Evolutionary conservation across 1,284 basidiomycete species (phyloP), one percentile per base, ranked within the genome.

Genomic region (Caloboletus inedulis): DNA sequence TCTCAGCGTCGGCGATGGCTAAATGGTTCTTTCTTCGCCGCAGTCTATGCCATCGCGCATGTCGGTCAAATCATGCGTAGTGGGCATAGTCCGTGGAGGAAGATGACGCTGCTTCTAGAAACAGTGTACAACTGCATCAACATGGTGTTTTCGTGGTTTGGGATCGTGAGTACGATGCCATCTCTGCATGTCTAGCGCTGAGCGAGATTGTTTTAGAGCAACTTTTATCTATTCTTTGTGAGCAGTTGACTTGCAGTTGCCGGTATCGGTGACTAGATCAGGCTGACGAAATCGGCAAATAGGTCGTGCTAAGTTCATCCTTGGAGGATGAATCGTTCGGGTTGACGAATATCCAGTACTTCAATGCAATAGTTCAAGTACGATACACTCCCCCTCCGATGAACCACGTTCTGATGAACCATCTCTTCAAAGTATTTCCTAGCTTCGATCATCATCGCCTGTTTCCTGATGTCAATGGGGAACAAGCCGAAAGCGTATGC

Each of bases 161-260:
- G 82, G 43, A 81, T 95, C 48, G 89, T 90, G 63, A 77, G 86
- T 77, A 21, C 34, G 18, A 13, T 18, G 21, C 31, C n/a, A 23
- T 31, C 35, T 18, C 51, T 36, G 27, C 19, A 35, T 47, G 40
- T 48, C 40, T 18, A 13, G 48, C 25, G 30, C 23, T 55, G 19
- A 50, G 33, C n/a, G 23, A 23, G 19, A 55, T 47, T 33, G 30
- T 31, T n/a, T 3, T 43, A 89, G 84, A 94, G 91, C 19, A 98
- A 97, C 68, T 97, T 93, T 69, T 98, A 93, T 74, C 78, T 98
- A 49, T 98, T 98, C 74, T 98, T 98, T 72, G 92, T 95, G 64
- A 73, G 88, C 55, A 59, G 25, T 19, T 33, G 31, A 19, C 4
- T 42, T 40, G 39, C 36, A 35, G 13, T 37, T n/a, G 49, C 2